These are phyloP conservation scores for Fusarium sp. DNA, from an alignment of 2,329 filamentous ascomycete genomes.

Conservation along the genomic window DNA sequence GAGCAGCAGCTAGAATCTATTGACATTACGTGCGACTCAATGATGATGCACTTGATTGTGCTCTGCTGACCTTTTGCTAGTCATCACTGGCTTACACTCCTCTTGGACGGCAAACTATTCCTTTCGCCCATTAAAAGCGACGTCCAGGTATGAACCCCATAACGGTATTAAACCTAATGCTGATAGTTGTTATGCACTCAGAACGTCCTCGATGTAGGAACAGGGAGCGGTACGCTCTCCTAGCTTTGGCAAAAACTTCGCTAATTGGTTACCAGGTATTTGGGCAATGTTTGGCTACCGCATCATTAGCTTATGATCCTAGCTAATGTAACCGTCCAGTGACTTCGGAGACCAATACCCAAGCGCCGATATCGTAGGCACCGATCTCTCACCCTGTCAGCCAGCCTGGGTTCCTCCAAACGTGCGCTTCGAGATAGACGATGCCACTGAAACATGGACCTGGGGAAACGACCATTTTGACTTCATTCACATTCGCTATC, in stretches of 20 bases:
- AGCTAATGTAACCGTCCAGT: not conserved
- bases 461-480: not conserved
- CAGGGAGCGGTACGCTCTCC: not conserved
- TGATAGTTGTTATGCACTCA: not conserved
- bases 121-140: not conserved
- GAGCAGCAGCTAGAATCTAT: not conserved
- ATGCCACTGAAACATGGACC: not conserved
- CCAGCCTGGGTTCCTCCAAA: not conserved
- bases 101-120: not conserved
- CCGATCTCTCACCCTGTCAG: not conserved
- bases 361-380: not conserved
- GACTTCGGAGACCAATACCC: not conserved
- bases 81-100: not conserved
- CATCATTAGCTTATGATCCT: not conserved
- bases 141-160: not conserved
- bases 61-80: not conserved
- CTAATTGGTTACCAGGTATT: not conserved
- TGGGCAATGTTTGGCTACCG: not conserved
- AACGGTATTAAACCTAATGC: too few species aligned
- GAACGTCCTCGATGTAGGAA: not conserved
- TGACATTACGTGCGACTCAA: not conserved
- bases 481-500: not conserved
- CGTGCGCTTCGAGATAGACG: not conserved
- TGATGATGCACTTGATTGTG: not conserved
- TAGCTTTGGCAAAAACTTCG: not conserved